These are phyloP conservation scores for Plantago ovata DNA, from an alignment of 257 asterid genomes.

Conservation along the genomic window DNA sequence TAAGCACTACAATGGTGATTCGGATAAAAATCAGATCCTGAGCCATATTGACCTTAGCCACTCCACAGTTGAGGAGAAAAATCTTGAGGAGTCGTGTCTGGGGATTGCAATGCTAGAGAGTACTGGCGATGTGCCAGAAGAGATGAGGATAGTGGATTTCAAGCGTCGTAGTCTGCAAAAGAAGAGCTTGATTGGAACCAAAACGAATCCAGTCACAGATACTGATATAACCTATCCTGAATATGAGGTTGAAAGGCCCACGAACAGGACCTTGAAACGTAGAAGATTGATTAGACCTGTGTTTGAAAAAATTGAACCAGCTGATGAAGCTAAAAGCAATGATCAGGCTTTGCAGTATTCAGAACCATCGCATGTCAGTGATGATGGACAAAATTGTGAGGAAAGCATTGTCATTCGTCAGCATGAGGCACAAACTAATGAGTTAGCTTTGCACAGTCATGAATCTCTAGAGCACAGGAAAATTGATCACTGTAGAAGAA, in stretches of 20 bases:
- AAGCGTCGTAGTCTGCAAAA: constrained; percentile 54
- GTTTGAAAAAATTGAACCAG: constrained; percentile 30
- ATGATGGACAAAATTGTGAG: constrained; percentile 20
- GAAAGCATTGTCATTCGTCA: constrained; percentile 6
- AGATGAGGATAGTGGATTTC: constrained; percentile 57
- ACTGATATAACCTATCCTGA: constrained; percentile 13
- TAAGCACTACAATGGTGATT: constrained; percentile 20
- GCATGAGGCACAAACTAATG: constrained; percentile 17
- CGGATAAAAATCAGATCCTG: constrained; percentile 23
- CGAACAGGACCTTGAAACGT: constrained; percentile 35
- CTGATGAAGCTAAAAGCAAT: constrained; percentile 10
- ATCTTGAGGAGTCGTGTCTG: constrained; percentile 17
- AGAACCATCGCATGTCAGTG: constrained; percentile 20
- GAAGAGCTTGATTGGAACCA: constrained; percentile 28
- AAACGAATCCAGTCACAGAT: constrained; percentile 15
- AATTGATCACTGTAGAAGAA: constrained; percentile 21
- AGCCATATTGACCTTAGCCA: constrained; percentile 17
- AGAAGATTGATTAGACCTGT: constrained; percentile 59
- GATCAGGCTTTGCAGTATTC: constrained; percentile 17
- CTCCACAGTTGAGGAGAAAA: constrained; percentile 22
- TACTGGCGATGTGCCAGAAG: constrained; percentile 34
- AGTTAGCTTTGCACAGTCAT: constrained; percentile 4
- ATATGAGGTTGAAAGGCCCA: constrained; percentile 28
- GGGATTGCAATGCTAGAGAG: constrained; percentile 19
- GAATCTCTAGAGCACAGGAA: constrained; percentile 9